Base-by-base conservation (phyloP, 2,329 filamentous ascomycete genomes). In the Hirsutella minnesotensis region DNA sequence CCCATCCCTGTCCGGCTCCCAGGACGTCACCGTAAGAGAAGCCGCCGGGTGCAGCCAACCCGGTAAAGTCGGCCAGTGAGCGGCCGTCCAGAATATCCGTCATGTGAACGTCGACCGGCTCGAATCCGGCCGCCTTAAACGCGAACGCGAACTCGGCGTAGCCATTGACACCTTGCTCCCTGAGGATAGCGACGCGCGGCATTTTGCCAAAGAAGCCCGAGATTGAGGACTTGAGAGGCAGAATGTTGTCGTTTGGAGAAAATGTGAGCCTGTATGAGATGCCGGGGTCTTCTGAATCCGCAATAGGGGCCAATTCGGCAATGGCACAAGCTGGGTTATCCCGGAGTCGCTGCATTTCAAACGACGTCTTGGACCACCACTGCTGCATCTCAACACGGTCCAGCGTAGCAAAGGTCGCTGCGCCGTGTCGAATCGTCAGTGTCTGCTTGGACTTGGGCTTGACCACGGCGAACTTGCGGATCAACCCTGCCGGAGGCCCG, bases 131-230 rank as follows among this genome's bases (percentile, higher is more conserved):
- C 30, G 81, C 80, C 50, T 83, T 81, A 73, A 96, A 96, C 39
- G 89, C 88, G 57, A 94, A 96, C 1, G 92, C 92, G 86, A 98
- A 94, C 63, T 98, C 92, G n/a, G 87, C 81, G 55, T 95, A 79
- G 35, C 89, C 86, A 65, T 98, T 96, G 51, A 95, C 86, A 60
- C 92, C 92, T 62, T 95, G 88, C 63, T 96, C 92, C 57, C 92
- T 77, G 19, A 98, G 78, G 53, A 98, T 94, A 36, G 92, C 92
- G 20, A 98, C 89, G 27, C 81, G 79, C 2, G 85, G 84, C 63
- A 60, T 54, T 53, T 68, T 74, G 48, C 70, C 72, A 57, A 87
- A 77, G 45, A 70, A 52, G 50, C 62, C 58, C 41, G 66, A 62
- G 57, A 63, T 69, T 53, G 61, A 68, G 49, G 60, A 67, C 58